phyloP scores from a whole-genome alignment of 2,329 filamentous ascomycete species.

The Microcyclospora tardicrescens region DNA sequence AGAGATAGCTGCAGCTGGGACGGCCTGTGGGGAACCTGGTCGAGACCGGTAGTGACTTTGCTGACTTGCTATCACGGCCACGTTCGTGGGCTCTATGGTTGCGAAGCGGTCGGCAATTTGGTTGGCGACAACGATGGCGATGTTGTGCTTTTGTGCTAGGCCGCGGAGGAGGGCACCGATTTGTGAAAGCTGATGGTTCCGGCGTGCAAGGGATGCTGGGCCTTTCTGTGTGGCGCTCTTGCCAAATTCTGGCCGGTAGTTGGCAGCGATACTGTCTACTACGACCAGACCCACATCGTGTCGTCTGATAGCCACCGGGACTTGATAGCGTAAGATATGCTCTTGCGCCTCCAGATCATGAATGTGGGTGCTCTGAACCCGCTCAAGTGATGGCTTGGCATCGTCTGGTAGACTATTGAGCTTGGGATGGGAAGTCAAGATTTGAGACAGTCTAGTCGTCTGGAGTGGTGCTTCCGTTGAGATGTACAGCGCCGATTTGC shows the following conservation, averaged over 20 bases:
- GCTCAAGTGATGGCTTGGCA: constrained; percentile 52
- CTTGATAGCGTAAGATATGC: constrained; percentile 84
- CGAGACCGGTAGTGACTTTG: background rate
- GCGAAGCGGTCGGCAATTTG: constrained; percentile 83
- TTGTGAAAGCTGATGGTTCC: constrained; percentile 63
- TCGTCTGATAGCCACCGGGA: constrained; percentile 68
- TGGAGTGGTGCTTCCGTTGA: constrained; percentile 81
- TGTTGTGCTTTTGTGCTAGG: constrained; percentile 57
- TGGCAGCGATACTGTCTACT: constrained; percentile 85
- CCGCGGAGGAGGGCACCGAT: constrained; percentile 64
- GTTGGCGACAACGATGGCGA: constrained; percentile 86
- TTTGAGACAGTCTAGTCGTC: constrained; percentile 67
- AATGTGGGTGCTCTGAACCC: constrained; percentile 67
- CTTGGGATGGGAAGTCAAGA: constrained; percentile 54
- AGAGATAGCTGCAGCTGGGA: constrained; percentile 8
- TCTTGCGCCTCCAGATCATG: constrained; percentile 90
- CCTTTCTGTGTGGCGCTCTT: constrained; percentile 19
- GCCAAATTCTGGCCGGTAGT: constrained; percentile 79
- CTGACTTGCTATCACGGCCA: constrained; percentile 5
- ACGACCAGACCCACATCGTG: constrained; percentile 70
- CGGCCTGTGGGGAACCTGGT: background rate
- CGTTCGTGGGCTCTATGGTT: constrained; percentile 5
- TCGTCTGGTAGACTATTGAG: constrained; percentile 35
- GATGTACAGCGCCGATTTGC: constrained; percentile 73
- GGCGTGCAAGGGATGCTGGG: constrained; percentile 54